phyloP scores from a whole-genome alignment of 2,329 filamentous ascomycete species.

The Fusarium sp. region DNA sequence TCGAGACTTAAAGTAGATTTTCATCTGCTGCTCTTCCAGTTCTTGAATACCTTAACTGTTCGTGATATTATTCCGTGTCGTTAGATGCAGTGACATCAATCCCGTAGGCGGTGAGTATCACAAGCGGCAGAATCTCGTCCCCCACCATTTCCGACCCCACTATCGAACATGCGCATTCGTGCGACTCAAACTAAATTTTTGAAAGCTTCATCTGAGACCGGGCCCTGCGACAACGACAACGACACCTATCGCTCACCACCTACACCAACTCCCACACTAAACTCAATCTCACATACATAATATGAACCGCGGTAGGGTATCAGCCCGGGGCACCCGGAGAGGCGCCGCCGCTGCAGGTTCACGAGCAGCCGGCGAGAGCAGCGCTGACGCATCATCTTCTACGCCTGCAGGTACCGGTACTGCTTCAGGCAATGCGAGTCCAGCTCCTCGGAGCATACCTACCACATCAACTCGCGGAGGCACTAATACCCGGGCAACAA shows the following conservation, averaged over 20 bases:
- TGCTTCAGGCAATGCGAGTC: constrained; percentile 30
- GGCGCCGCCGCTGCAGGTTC: constrained; percentile 44
- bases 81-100: not conserved
- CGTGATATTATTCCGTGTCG: too few species aligned
- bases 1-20: not conserved
- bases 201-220: constrained; percentile 34
- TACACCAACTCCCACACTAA: not conserved
- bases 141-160: constrained; percentile 49
- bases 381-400: constrained; percentile 24
- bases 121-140: constrained; percentile 47
- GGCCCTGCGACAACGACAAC: constrained; percentile 7
- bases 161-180: constrained; percentile 31
- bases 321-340: constrained; percentile 49
- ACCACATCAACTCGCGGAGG: constrained; percentile 48
- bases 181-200: constrained; percentile 44
- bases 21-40: not conserved
- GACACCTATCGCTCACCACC: not conserved
- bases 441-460: constrained; percentile 31
- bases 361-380: constrained; percentile 35
- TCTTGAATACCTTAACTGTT: not conserved
- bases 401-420: constrained; percentile 27
- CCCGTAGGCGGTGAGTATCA: constrained; percentile 30
- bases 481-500: constrained; percentile 49
- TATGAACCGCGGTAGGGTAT: constrained; percentile 51
- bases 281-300: not conserved